phyloP scores from a whole-genome alignment of 1,284 basidiomycete species.

The Ustilago vetiveriae region DNA sequence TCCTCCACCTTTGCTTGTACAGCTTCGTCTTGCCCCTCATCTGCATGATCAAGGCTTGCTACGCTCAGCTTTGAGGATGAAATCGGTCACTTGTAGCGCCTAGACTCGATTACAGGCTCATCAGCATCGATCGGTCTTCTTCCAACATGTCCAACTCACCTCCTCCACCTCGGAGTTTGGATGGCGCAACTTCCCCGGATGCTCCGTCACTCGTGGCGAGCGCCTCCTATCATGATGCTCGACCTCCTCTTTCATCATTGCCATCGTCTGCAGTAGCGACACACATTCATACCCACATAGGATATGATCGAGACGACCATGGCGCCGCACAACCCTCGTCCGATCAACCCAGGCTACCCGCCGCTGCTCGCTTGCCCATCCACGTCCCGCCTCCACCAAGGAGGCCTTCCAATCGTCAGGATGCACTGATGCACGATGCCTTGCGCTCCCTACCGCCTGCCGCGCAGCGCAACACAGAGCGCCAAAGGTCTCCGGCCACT shows the following conservation, averaged over 20 bases:
- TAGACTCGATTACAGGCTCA: not conserved
- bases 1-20: not conserved
- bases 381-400: constrained; percentile 33
- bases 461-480: constrained; percentile 19
- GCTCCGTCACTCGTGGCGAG: no score
- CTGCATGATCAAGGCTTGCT: not conserved
- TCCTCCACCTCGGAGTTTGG: constrained; percentile 8
- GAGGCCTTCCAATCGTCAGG: constrained; percentile 26
- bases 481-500: constrained; percentile 28
- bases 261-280: not conserved
- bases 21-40: not conserved
- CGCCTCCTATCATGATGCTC: not conserved
- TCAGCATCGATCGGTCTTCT: not conserved
- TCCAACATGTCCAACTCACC: constrained; percentile 15
- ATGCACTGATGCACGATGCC: constrained; percentile 46
- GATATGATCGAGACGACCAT: not conserved
- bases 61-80: not conserved
- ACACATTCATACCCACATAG: not conserved
- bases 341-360: constrained; percentile 13
- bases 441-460: constrained; percentile 45
- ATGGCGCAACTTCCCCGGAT: no score
- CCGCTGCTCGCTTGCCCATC: constrained; percentile 18
- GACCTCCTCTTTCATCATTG: not conserved
- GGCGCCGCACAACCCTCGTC: not conserved
- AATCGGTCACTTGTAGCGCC: not conserved